Evolutionary conservation across 2,329 filamentous ascomycete genomes (phyloP), one percentile per base, ranked within the genome.

Genomic region (Lasiodiplodia gonubiensis): DNA sequence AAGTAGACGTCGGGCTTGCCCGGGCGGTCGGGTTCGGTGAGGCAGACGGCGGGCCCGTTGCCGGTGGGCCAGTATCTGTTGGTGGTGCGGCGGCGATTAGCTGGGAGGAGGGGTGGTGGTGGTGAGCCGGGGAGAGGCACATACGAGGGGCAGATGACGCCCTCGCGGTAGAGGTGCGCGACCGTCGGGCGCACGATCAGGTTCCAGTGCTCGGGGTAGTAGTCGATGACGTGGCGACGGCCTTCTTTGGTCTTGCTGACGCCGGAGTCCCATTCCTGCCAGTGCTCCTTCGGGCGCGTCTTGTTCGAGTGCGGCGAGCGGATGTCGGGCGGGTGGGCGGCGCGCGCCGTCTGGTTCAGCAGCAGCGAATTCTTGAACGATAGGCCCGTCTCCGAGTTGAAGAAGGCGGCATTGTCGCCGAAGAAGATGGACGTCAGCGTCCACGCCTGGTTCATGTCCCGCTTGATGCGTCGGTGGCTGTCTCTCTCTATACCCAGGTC

Each of bases 111-210:
- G 70, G 33, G 23, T 10, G n/a, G 14, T n/a, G 5, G 5, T 27
- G 35, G 25, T 25, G 16, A 1, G 27, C 2, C 2, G 10, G 33
- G 27, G 14, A 8, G 10, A 0, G 30, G 16, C 1, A 3, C 23
- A 69, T 76, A 77, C 37, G 74, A 75, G 59, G 73, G 69, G 27
- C 72, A 73, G 63, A 85, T 78, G 42, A 85, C 72, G 60, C 83
- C 83, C 18, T 80, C 79, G 69, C 80, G 79, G 73, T 83, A 85
- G 12, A 85, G 71, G n/a, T 78, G 78, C 1, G 80, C 79, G 57
- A 84, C 74, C 18, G 80, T 79, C 7, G 80, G 81, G 1, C 82
- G 76, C 23, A 79, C 74, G 7, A 73, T 73, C n/a, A 76, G 70
- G 68, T 80, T 77, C 80, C 81, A 83, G 64, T 80, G 77, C 52